Percentiles rank a stretch among this genome's conserved stretches.
Evolutionary conservation across 2,329 filamentous ascomycete species (phyloP).

Genomic region (Phyllosticta ampelicida): DNA sequence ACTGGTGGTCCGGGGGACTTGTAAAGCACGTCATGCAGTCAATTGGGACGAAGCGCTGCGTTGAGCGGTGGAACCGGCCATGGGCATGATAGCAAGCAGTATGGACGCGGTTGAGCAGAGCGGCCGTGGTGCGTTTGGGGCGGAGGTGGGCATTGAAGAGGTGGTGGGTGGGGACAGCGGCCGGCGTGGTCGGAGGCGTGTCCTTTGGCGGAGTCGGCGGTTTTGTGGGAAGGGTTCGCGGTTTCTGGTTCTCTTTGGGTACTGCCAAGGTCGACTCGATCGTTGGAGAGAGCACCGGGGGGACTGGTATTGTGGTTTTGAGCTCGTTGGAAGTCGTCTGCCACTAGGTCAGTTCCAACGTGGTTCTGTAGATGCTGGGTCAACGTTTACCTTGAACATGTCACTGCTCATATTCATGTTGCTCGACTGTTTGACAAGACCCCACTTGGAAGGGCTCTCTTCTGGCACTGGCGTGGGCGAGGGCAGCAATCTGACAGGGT

Average conservation of each 20-base stretch:
- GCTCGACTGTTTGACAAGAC: slow-evolving; percentile 12
- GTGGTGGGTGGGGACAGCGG: neutral
- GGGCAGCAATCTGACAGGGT: slow-evolving; percentile 7
- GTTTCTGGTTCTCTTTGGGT: neutral
- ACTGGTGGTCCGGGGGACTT: slow-evolving; percentile 18
- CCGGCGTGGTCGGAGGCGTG: neutral
- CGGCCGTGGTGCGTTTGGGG: slow-evolving; percentile 12
- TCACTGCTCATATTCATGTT: neutral
- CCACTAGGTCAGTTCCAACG: neutral
- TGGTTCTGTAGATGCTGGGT: neutral
- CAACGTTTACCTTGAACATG: slow-evolving; percentile 23
- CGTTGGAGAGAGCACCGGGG: neutral
- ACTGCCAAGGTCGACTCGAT: neutral
- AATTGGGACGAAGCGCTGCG: slow-evolving; percentile 24
- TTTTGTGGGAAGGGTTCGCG: neutral
- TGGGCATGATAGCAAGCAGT: slow-evolving; percentile 24
- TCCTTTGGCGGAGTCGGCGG: neutral
- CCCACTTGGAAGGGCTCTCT: slow-evolving; percentile 13
- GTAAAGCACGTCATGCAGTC: slow-evolving; percentile 26
- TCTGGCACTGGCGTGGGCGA: slow-evolving; percentile 11
- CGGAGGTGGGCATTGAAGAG: slow-evolving; percentile 12
- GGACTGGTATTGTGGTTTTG: neutral
- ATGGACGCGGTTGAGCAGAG: slow-evolving; percentile 21
- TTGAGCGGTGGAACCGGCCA: slow-evolving; percentile 18
- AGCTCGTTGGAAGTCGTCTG: neutral